Percentiles rank a stretch among this genome's conserved stretches.
phyloP scores from a whole-genome alignment of 441 rosid species.

The Brassica hybrid region DNA sequence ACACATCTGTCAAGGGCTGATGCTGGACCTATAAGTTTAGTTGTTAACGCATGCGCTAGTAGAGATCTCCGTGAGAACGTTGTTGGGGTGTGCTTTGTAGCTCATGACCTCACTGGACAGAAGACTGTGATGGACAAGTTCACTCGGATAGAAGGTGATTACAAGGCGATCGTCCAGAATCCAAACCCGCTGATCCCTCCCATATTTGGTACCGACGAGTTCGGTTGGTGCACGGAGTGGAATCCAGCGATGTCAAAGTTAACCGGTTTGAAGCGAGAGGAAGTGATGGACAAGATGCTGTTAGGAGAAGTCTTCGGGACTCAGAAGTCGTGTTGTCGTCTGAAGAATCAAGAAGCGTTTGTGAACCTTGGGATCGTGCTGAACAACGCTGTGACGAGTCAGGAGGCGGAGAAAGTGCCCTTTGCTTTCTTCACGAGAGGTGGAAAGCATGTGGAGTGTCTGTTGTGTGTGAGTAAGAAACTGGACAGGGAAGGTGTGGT shows the following conservation, averaged over 20 bases:
- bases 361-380: conserved; percentile 77
- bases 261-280: conserved; percentile 88
- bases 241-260: conserved; percentile 83
- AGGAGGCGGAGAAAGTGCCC: conserved; percentile 73
- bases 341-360: conserved; percentile 84
- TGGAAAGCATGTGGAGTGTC: conserved; percentile 81
- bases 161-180: conserved; percentile 89
- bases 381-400: conserved; percentile 73
- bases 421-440: conserved; percentile 74
- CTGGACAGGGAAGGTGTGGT: conserved; percentile 77
- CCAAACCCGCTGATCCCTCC: conserved; percentile 96
- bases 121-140: conserved; percentile 95
- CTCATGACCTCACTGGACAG: conserved; percentile 93
- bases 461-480: conserved; percentile 83
- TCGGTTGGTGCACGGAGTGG: conserved; percentile 99
- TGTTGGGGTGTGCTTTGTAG: conserved; percentile 94
- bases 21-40: conserved; percentile 74
- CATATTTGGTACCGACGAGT: conserved; percentile 85
- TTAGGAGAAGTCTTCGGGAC: conserved; percentile 87
- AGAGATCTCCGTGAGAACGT: conserved; percentile 81
- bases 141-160: conserved; percentile 94
- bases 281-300: conserved; percentile 85
- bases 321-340: conserved; percentile 72
- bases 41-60: conserved; percentile 66
- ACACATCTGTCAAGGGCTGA: conserved; percentile 63